These are phyloP conservation scores for Myriosclerotinia duriaeana DNA, from an alignment of 2,329 filamentous ascomycete genomes.

Conservation along the genomic window DNA sequence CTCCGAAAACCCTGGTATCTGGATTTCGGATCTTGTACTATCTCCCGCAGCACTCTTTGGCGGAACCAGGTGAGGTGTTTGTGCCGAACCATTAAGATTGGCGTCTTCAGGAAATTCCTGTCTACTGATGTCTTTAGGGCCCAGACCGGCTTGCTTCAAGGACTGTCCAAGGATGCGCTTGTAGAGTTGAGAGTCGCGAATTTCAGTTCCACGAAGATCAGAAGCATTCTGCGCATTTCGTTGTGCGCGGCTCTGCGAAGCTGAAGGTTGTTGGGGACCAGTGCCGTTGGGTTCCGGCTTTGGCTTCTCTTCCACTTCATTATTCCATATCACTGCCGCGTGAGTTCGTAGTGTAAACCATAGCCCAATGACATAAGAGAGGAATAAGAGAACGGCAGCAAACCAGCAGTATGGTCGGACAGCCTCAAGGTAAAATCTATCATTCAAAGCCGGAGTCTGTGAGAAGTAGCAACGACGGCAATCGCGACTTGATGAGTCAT, in stretches of 20 bases:
- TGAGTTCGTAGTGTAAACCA: conserved; percentile 96
- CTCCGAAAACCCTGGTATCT: conserved; percentile 70
- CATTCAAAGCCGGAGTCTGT: conserved; percentile 77
- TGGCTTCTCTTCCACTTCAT: conserved; percentile 75
- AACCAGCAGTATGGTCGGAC: conserved; percentile 94
- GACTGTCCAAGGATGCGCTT: conserved; percentile 92
- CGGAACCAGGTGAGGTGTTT: conserved; percentile 72
- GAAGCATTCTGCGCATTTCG: conserved; percentile 29
- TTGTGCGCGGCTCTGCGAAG: conserved; percentile 33
- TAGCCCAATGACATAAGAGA: conserved; percentile 89
- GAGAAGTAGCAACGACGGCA: conserved; percentile 94
- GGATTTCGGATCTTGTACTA: conserved; percentile 48
- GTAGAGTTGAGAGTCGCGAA: conserved; percentile 86
- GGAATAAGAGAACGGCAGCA: conserved; percentile 78
- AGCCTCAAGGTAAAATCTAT: conserved; percentile 85
- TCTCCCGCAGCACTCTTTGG: conserved; percentile 58
- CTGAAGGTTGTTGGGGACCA: conserved; percentile 38
- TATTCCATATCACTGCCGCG: conserved; percentile 95
- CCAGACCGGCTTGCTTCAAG: conserved; percentile 75
- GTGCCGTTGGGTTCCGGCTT: conserved; percentile 50
- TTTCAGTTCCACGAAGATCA: conserved; percentile 51
- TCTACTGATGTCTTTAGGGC: conserved; percentile 50
- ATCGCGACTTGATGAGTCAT: conserved; percentile 55
- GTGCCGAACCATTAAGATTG: conserved; percentile 46
- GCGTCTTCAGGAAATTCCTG: conserved; percentile 40